phyloP scores from a whole-genome alignment of 306 rosid genomes.

The Phaseolus lunatus region DNA sequence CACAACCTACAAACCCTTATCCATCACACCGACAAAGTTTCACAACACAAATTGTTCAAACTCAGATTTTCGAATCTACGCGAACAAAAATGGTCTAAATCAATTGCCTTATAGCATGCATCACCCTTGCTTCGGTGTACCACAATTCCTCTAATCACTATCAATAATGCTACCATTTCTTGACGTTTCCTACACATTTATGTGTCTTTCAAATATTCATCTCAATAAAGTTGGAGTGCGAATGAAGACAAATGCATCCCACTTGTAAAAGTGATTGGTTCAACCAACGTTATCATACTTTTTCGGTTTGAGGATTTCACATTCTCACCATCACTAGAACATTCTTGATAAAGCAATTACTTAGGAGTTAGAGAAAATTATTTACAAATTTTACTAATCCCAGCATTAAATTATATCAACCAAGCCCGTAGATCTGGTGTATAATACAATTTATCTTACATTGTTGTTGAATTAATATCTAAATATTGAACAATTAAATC shows the following conservation, averaged over 20 bases:
- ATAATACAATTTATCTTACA: too few species aligned
- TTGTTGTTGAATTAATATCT: background rate
- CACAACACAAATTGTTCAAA: background rate
- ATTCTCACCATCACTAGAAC: too few species aligned
- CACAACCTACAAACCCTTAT: background rate
- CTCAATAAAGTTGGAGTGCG: too few species aligned
- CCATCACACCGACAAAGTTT: background rate
- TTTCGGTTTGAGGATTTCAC: background rate
- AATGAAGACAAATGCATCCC: background rate
- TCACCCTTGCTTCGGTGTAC: background rate
- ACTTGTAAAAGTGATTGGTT: background rate
- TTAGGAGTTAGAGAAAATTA: too few species aligned
- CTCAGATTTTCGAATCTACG: slow-evolving; percentile 9
- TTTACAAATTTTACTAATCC: too few species aligned
- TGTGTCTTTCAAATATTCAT: background rate
- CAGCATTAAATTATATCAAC: too few species aligned
- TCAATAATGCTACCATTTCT: background rate
- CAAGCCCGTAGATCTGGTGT: too few species aligned
- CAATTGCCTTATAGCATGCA: background rate
- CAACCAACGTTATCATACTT: background rate
- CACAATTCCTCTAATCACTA: background rate
- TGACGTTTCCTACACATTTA: background rate
- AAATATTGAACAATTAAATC: background rate
- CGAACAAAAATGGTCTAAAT: background rate
- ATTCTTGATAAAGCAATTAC: too few species aligned